These are phyloP conservation scores for Boletus subparvulus DNA, from an alignment of 768 basidiomycete genomes.

Conservation along the genomic window DNA sequence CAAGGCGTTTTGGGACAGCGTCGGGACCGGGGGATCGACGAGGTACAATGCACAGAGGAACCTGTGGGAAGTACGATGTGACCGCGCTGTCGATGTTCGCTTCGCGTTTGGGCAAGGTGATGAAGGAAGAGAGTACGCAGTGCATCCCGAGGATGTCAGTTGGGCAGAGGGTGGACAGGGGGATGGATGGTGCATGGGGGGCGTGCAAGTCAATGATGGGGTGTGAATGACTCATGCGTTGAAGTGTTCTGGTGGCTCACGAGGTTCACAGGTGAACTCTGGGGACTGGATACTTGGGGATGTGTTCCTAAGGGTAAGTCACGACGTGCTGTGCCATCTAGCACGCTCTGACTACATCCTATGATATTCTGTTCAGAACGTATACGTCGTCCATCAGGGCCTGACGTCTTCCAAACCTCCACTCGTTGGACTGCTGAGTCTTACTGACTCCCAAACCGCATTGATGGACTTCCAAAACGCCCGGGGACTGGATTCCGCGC, in stretches of 20 bases:
- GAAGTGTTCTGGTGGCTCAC: not conserved
- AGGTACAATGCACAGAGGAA: constrained; percentile 36
- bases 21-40: constrained; percentile 41
- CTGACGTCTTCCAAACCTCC: constrained; percentile 41
- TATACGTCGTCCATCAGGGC: constrained; percentile 50
- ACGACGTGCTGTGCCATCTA: not conserved
- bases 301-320: constrained; percentile 50
- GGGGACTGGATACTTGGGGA: constrained; percentile 66
- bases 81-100: constrained; percentile 45
- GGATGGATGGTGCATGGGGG: constrained; percentile 55
- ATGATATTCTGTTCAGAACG: constrained; percentile 40
- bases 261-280: constrained; percentile 41
- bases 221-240: constrained; percentile 29
- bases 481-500: constrained; percentile 44
- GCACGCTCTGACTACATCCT: constrained; percentile 1
- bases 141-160: constrained; percentile 53
- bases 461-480: constrained; percentile 39
- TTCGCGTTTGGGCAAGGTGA: constrained; percentile 44
- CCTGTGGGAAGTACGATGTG: constrained; percentile 53
- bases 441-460: constrained; percentile 41
- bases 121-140: constrained; percentile 36
- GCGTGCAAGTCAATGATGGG: constrained; percentile 52
- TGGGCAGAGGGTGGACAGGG: constrained; percentile 44
- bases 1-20: constrained; percentile 47
- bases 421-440: constrained; percentile 44